Conservation (phyloP, 495 filamentous ascomycete genomes). For the Diplogelasinospora grovesii region DNA sequence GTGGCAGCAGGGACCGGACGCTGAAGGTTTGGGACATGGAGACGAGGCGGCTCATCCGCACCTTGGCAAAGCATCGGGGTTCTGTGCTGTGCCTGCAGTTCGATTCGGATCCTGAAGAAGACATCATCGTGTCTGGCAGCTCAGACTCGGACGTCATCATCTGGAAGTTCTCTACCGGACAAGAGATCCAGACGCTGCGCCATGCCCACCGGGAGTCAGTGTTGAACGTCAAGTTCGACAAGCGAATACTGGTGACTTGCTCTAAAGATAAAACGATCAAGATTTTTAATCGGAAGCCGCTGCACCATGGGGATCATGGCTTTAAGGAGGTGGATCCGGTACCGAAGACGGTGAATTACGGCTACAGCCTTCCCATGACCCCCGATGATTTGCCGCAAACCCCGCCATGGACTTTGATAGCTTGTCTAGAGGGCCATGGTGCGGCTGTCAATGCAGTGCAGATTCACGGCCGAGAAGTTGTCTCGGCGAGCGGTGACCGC, state of each 20-base stretch:
- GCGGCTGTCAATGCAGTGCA: constrained; percentile 97
- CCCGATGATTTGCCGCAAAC: constrained; percentile 41
- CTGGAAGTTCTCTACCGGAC: constrained; percentile 88
- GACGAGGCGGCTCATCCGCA: constrained; percentile 67
- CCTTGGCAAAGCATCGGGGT: constrained; percentile 69
- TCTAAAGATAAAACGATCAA: constrained; percentile 97
- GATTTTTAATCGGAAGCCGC: constrained; percentile 75
- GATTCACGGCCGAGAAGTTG: constrained; percentile 76
- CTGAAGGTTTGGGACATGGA: constrained; percentile 87
- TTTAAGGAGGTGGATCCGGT: constrained; percentile 55
- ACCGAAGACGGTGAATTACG: constrained; percentile 40
- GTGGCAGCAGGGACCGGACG: constrained; percentile 83
- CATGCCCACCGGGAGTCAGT: constrained; percentile 84
- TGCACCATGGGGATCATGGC: constrained; percentile 61
- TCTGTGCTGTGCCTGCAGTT: constrained; percentile 96
- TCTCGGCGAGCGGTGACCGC: constrained; percentile 90
- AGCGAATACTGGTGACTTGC: constrained; percentile 86
- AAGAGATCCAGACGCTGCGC: constrained; percentile 63
- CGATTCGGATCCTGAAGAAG: constrained; percentile 82
- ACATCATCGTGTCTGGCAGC: constrained; percentile 88
- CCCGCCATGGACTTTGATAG: constrained; percentile 67
- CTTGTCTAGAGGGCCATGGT: constrained; percentile 69
- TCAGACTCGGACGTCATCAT: constrained; percentile 85
- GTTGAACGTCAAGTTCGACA: constrained; percentile 90
- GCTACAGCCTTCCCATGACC: constrained; percentile 33